A percentile compares a stretch with the other conserved stretches of the same genome.
Evolutionary conservation across 768 basidiomycete species (phyloP).

Genomic region (Kwoniella dendrophila): DNA sequence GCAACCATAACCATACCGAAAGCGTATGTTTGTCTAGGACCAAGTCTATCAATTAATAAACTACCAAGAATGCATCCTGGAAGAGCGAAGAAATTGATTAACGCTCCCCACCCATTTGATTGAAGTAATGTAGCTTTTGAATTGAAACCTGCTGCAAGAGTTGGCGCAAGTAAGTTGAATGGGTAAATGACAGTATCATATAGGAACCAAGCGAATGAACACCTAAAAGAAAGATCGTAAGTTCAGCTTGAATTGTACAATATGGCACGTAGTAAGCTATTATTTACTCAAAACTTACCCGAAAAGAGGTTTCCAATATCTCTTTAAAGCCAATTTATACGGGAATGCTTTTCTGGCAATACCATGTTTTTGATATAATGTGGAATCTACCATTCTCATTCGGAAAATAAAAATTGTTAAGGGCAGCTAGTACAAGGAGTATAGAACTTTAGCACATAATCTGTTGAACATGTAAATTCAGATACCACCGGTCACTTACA

Average conservation of each 20-base stretch:
- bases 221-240: not conserved
- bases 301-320: constrained; percentile 10
- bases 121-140: constrained; percentile 1
- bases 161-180: constrained; percentile 10
- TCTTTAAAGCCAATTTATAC: constrained; percentile 9
- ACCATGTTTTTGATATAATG: constrained; percentile 7
- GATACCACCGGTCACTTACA: not conserved
- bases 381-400: constrained; percentile 8
- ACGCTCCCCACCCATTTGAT: not conserved
- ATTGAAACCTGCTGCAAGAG: constrained; percentile 7
- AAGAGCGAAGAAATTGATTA: constrained; percentile 6
- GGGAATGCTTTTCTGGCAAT: constrained; percentile 8
- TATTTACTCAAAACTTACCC: not conserved
- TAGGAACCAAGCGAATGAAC: constrained; percentile 11
- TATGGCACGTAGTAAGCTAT: too few relatives aligned
- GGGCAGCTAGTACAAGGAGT: not conserved
- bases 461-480: not conserved
- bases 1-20: constrained; percentile 2
- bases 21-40: constrained; percentile 9
- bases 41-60: constrained; percentile 9
- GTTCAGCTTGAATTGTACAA: too few relatives aligned
- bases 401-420: constrained; percentile 9
- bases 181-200: constrained; percentile 9
- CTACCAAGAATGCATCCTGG: constrained; percentile 12
- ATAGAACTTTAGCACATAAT: not conserved